Percentiles rank a stretch among this genome's conserved stretches.
Evolutionary conservation across 1,284 basidiomycete genomes (phyloP).

Genomic region (Ustilago xerochloae): DNA sequence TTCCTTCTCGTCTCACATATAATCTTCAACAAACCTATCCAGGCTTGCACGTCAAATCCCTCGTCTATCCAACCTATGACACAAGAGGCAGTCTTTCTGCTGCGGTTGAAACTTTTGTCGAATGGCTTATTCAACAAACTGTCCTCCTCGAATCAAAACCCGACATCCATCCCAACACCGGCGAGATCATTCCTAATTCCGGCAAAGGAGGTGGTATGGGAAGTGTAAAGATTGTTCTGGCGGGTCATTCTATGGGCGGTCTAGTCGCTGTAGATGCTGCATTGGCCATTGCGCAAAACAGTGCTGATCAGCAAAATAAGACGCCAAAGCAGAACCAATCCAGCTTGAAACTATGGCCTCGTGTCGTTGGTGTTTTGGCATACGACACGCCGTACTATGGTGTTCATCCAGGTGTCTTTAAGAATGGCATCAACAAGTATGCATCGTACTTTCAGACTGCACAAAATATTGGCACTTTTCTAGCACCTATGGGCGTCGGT

Average conservation of each 20-base stretch:
- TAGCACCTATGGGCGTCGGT: conserved; percentile 70
- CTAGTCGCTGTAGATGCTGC: conserved; percentile 83
- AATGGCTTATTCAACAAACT: conserved; percentile 74
- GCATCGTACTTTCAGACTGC: conserved; percentile 79
- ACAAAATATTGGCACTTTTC: conserved; percentile 70
- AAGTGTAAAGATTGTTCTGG: conserved; percentile 78
- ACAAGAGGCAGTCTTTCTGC: conserved; percentile 70
- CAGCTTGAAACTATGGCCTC: conserved; percentile 80
- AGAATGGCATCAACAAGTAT: conserved; percentile 82
- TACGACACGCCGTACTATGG: conserved; percentile 79
- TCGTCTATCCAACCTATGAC: conserved; percentile 90
- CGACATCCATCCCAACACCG: conserved; percentile 30
- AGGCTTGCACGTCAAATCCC: conserved; percentile 75
- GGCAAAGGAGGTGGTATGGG: conserved; percentile 56
- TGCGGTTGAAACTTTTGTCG: conserved; percentile 51
- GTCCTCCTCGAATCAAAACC: conserved; percentile 79
- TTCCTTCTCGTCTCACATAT: conserved; percentile 81
- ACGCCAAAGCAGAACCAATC: conserved; percentile 20
- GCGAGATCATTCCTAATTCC: conserved; percentile 23
- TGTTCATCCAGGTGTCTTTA: conserved; percentile 86
- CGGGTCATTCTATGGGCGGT: conserved; percentile 78
- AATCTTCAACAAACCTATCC: conserved; percentile 73
- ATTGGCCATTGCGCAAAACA: conserved; percentile 64
- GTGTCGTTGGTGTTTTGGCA: conserved; percentile 81
- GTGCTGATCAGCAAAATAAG: conserved; percentile 13